phyloP scores from a whole-genome alignment of 1,284 basidiomycete species.

The Salmacisia buchloeana region DNA sequence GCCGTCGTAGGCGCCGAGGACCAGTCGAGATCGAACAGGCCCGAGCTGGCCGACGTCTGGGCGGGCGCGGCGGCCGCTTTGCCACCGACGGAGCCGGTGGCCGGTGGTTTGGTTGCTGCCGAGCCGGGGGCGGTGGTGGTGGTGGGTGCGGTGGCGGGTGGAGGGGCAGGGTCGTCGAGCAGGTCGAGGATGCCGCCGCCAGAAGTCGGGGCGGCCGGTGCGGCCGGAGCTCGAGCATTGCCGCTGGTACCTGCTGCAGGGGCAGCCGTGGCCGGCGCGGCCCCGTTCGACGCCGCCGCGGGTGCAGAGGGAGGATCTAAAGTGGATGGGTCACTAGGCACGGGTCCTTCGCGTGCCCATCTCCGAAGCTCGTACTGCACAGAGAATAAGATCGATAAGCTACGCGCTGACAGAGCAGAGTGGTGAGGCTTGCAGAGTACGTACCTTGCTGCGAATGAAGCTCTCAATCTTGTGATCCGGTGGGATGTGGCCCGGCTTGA shows the following conservation, averaged over 20 bases:
- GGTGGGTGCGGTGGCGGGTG: slow-evolving; percentile 31
- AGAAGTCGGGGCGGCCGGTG: background rate
- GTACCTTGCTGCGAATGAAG: slow-evolving; percentile 80
- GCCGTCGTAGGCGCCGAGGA: slow-evolving; percentile 29
- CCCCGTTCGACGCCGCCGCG: slow-evolving; percentile 16
- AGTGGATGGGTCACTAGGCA: slow-evolving; percentile 72
- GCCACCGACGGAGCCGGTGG: background rate
- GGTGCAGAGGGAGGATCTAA: slow-evolving; percentile 59
- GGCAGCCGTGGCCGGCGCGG: background rate
- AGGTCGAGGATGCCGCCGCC: slow-evolving; percentile 14
- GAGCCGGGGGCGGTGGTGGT: slow-evolving; percentile 18
- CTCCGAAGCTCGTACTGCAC: slow-evolving; percentile 72
- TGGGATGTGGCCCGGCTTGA: slow-evolving; percentile 84
- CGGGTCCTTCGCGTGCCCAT: slow-evolving; percentile 86
- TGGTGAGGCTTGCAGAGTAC: too few species aligned
- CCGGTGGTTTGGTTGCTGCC: slow-evolving; percentile 18
- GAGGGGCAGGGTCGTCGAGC: slow-evolving; percentile 13
- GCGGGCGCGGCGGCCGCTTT: slow-evolving; percentile 13
- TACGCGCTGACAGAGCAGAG: background rate
- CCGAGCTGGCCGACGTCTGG: slow-evolving; percentile 40
- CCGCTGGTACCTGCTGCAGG: background rate
- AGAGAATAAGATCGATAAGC: background rate
- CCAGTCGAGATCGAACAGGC: slow-evolving; percentile 81
- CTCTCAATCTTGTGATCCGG: slow-evolving; percentile 98
- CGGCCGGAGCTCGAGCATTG: background rate